phyloP scores from a whole-genome alignment of 257 asterid species.

The Eustoma russellianum region DNA sequence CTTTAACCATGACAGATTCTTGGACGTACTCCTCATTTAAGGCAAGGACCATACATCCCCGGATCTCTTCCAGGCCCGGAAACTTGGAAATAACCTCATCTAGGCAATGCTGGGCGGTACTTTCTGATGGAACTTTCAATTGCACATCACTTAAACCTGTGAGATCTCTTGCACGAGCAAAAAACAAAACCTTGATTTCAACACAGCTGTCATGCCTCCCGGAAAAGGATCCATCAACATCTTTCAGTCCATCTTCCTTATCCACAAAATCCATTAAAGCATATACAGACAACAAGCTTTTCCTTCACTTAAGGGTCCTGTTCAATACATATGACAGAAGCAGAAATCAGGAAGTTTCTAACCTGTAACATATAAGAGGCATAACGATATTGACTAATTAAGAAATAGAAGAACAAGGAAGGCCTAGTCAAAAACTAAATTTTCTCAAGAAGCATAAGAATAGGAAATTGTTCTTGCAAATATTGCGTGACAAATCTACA shows the following conservation, averaged over 20 bases:
- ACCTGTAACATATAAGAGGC: too few relatives aligned
- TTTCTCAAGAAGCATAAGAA: too few relatives aligned
- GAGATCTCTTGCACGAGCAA: constrained; percentile 79
- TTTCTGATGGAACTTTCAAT: constrained; percentile 52
- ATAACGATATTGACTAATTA: too few relatives aligned
- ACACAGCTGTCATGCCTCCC: constrained; percentile 22
- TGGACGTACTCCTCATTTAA: constrained; percentile 66
- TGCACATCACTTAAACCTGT: constrained; percentile 56
- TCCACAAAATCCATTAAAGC: constrained; percentile 15
- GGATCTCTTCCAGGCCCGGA: constrained; percentile 73
- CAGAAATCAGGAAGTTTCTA: background rate
- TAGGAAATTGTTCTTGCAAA: too few relatives aligned
- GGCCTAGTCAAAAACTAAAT: too few relatives aligned
- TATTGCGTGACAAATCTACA: too few relatives aligned
- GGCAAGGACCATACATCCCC: constrained; percentile 80
- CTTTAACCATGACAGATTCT: constrained; percentile 53
- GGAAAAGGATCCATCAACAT: constrained; percentile 16
- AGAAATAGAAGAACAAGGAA: too few relatives aligned
- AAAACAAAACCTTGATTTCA: constrained; percentile 66
- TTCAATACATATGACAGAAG: background rate
- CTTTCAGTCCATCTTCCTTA: constrained; percentile 7
- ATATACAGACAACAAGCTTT: background rate
- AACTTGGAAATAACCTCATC: constrained; percentile 45
- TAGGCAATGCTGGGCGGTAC: constrained; percentile 66
- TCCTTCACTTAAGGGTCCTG: background rate